phyloP scores from a whole-genome alignment of 768 basidiomycete species.

The Butyriboletus loyo region DNA sequence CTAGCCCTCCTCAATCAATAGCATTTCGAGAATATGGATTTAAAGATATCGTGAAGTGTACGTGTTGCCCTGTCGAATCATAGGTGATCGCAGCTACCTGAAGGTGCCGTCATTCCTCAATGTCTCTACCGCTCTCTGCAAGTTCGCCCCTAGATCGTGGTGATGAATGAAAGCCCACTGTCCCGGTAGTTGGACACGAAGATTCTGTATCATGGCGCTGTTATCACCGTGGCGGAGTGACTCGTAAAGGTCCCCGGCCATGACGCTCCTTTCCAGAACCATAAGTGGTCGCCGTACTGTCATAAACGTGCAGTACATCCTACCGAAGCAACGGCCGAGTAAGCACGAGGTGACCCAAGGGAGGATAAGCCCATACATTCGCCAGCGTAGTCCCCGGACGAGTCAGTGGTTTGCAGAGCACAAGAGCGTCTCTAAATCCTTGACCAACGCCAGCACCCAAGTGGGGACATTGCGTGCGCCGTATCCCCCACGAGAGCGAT shows the following conservation, averaged over 20 bases:
- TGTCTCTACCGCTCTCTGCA: conserved; percentile 29
- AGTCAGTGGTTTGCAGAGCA: conserved; percentile 44
- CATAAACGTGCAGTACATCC: conserved; percentile 47
- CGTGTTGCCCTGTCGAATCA: background rate
- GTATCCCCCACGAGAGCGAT: conserved; percentile 55
- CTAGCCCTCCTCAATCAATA: conserved; percentile 4
- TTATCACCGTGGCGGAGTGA: conserved; percentile 31
- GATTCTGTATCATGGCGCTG: conserved; percentile 24
- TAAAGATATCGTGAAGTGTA: background rate
- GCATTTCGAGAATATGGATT: background rate
- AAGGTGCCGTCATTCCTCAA: conserved; percentile 13
- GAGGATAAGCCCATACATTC: conserved; percentile 33
- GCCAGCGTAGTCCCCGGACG: conserved; percentile 38
- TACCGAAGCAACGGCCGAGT: conserved; percentile 16
- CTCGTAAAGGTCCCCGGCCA: conserved; percentile 42
- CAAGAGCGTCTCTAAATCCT: conserved; percentile 54
- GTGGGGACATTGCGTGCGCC: conserved; percentile 61
- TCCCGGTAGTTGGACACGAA: conserved; percentile 34
- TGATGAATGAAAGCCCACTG: conserved; percentile 51
- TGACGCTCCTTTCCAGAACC: conserved; percentile 42
- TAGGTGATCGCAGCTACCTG: background rate
- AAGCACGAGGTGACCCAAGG: background rate
- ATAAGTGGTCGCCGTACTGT: conserved; percentile 44
- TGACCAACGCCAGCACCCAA: conserved; percentile 58
- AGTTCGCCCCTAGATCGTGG: conserved; percentile 43